Base-by-base conservation (phyloP, 208 protist species). In the Leishmania braziliensis region DNA sequence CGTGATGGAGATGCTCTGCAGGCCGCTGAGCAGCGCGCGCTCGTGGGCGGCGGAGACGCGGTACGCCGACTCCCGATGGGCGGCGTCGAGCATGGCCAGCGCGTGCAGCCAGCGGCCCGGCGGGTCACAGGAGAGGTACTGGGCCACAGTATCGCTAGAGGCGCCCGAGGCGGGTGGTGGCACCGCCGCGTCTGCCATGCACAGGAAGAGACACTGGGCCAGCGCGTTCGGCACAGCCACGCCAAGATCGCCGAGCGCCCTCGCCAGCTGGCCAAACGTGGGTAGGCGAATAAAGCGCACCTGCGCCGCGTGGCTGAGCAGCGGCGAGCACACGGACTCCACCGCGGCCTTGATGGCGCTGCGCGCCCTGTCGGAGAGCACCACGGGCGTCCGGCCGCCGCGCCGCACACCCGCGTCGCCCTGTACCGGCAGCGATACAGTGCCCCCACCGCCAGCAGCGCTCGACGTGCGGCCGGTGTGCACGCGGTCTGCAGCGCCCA, bases 191-290 rank as follows among this genome's bases (percentile, higher is more conserved):
- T 92, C 88, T 1, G 81, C 88, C 26, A 95, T 75, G 79, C 86
- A 93, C 5, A 97, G 80, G 63, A 95, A 89, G 10, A 95, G 75
- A 66, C 91, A 97, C 77, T 93, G 91, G n/a, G 88, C 79, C 16
- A 97, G 78, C 36, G 91, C 90, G 73, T 91, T 95, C 1, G 93
- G 90, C 14, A 85, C 54, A 0, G 63, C 23, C 39, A 87, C 74
- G 50, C 75, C 71, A 29, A 91, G 77, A 51, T 77, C 79, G 10
- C 73, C 65, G 33, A 96, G 73, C 1, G 78, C 36, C 58, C 77
- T 29, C 3, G 88, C 84, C 33, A 94, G 20, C 0, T 69, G 50
- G 4, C 77, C 87, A 75, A 94, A 97, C 39, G 82, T 73, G 12
- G 16, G 50, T 33, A 95, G 73, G 9, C 90, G 84, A 12, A 95